Evolutionary conservation across 345 rosid species (phyloP), one percentile per base, ranked within the genome.

Genomic region (Melaleuca quinquenervia): DNA sequence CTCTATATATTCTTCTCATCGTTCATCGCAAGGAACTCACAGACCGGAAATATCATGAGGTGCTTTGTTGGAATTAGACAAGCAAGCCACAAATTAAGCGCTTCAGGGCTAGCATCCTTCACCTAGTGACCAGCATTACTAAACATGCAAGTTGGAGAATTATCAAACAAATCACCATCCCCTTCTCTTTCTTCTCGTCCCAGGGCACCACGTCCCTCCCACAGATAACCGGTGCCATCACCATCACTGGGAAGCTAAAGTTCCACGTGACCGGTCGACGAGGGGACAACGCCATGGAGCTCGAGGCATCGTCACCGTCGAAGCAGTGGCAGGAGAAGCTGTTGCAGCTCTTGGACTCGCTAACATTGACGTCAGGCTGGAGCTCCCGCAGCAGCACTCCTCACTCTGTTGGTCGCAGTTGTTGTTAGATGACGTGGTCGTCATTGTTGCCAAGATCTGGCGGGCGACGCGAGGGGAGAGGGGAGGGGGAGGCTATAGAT

Each of bases 281-380:
- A 0, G 97, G 98, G 22, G 99, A 91, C 8, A 96, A 93, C 15
- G 95, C 85, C 27, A 96, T 85, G 16, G 97, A 93, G 88, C 91
- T 91, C 5, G 97, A 94, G 45, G 94, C 93, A 6, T 89, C 96
- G 48, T 93, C n/a, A n/a, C n/a, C 95, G 15, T 94, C 94, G 83
- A 94, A 93, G 11, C 93, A 91, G 44, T 92, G 93, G 88, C 93
- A 91, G 6, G 95, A 95, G 88, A 94, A 95, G 90, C 98, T 94
- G 87, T 95, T 93, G 26, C 95, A 94, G 86, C 98, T 97, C 92
- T 96, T 96, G 0, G 99, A 96, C 92, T 97, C 98, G 86, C 98
- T 96, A 88, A 97, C 93, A 87, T 97, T 98, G 76, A 98, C 98
- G 88, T 96, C 88, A 96, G 87, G 70, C 96, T 93, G 92, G 96